These are phyloP conservation scores for Golubevia pallescens DNA, from an alignment of 1,284 basidiomycete genomes.

Conservation along the genomic window DNA sequence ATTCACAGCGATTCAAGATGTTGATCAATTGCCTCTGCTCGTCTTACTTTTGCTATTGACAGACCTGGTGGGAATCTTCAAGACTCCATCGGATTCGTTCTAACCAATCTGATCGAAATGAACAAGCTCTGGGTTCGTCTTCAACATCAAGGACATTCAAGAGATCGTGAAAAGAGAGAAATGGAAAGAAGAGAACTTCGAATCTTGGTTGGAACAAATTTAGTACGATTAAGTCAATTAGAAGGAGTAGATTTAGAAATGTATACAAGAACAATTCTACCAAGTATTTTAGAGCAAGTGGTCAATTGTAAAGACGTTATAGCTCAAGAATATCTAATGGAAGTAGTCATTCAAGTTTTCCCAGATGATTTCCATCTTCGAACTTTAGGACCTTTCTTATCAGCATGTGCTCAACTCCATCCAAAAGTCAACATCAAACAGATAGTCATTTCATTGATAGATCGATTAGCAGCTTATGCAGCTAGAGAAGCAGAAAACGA, in stretches of 20 bases:
- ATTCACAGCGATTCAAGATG: too few species aligned
- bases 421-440: conserved; percentile 64
- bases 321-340: conserved; percentile 64
- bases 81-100: conserved; percentile 61
- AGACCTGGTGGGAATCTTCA: conserved; percentile 47
- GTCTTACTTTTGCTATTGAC: not conserved
- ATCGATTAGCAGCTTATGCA: conserved; percentile 59
- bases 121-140: conserved; percentile 64
- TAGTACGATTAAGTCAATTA: conserved; percentile 62
- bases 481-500: conserved; percentile 61
- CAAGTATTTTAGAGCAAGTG: conserved; percentile 60
- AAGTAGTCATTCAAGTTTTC: conserved; percentile 63
- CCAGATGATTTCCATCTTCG: conserved; percentile 64
- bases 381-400: conserved; percentile 55
- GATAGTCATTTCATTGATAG: conserved; percentile 62
- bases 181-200: conserved; percentile 58
- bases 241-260: conserved; percentile 60
- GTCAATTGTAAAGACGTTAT: conserved; percentile 64
- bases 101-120: conserved; percentile 64
- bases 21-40: too few species aligned
- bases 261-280: conserved; percentile 55
- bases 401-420: conserved; percentile 58
- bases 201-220: conserved; percentile 62
- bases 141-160: conserved; percentile 61
- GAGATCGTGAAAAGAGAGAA: conserved; percentile 62